phyloP scores from a whole-genome alignment of 208 protist species.

The Trypanosoma scelopori region DNA sequence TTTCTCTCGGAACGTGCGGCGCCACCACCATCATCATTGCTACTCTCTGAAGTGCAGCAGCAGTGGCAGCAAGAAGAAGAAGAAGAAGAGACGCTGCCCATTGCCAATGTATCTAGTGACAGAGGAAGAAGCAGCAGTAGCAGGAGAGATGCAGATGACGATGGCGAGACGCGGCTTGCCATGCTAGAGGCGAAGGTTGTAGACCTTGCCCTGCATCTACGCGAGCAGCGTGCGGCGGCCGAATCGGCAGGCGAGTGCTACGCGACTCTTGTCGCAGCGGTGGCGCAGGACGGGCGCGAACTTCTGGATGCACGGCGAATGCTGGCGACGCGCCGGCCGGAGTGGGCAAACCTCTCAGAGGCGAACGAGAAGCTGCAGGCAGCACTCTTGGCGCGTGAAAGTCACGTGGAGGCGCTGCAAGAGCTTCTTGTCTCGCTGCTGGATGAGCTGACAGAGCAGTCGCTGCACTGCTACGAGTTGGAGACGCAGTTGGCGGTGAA shows the following conservation, averaged over 20 bases:
- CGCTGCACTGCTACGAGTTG: constrained; percentile 24
- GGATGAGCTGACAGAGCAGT: constrained; percentile 32
- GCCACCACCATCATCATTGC: not conserved
- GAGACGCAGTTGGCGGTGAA: constrained; percentile 26
- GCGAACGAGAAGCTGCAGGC: constrained; percentile 29
- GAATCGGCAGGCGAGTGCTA: constrained; percentile 21
- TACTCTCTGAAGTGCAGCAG: not conserved
- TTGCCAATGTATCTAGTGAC: not conserved
- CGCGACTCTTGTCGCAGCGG: constrained; percentile 14
- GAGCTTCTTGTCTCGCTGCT: constrained; percentile 24
- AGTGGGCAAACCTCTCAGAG: constrained; percentile 22
- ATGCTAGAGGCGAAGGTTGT: constrained; percentile 58
- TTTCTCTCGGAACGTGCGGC: constrained; percentile 16
- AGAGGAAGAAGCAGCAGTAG: not conserved
- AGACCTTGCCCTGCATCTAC: constrained; percentile 56
- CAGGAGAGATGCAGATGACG: not conserved
- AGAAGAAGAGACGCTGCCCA: not conserved
- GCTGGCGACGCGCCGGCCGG: constrained; percentile 4
- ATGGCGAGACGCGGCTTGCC: constrained; percentile 2
- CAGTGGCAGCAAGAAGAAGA: no score
- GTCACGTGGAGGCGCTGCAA: constrained; percentile 33
- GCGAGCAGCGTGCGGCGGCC: constrained; percentile 29
- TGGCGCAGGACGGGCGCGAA: constrained; percentile 28
- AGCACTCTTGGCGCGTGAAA: constrained; percentile 23
- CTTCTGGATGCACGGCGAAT: constrained; percentile 24